phyloP scores from a whole-genome alignment of 805 yeast species.

The Isabelozyma pseudorhagii region DNA sequence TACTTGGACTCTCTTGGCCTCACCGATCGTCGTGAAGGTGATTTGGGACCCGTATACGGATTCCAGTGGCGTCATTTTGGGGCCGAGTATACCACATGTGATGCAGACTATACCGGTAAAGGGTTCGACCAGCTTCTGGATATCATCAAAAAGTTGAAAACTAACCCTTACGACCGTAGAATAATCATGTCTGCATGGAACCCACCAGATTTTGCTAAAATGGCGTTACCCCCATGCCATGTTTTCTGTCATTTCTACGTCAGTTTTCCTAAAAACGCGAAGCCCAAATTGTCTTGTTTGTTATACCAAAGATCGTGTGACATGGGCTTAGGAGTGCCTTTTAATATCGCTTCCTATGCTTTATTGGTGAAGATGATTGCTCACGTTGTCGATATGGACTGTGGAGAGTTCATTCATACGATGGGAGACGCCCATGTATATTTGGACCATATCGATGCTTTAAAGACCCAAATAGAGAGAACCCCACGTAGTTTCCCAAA shows the following conservation, averaged over 20 bases:
- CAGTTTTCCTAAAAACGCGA: slow-evolving; percentile 58
- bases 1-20: slow-evolving; percentile 83
- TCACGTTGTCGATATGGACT: slow-evolving; percentile 88
- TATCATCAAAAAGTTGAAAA: slow-evolving; percentile 74
- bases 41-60: slow-evolving; percentile 97
- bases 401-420: slow-evolving; percentile 93
- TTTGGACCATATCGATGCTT: slow-evolving; percentile 87
- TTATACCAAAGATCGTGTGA: slow-evolving; percentile 98
- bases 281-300: slow-evolving; percentile 76
- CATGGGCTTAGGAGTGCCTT: slow-evolving; percentile 99
- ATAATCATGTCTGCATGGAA: slow-evolving; percentile 98
- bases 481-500: slow-evolving; percentile 79
- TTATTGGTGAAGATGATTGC: slow-evolving; percentile 93
- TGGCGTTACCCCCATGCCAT: slow-evolving; percentile 99
- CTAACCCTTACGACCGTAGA: slow-evolving; percentile 91
- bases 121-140: slow-evolving; percentile 90
- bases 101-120: slow-evolving; percentile 79
- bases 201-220: slow-evolving; percentile 86
- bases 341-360: slow-evolving; percentile 96
- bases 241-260: slow-evolving; percentile 95
- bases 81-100: slow-evolving; percentile 84
- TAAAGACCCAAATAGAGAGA: slow-evolving; percentile 74
- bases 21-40: slow-evolving; percentile 81
- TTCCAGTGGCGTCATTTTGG: slow-evolving; percentile 99
- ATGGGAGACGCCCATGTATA: slow-evolving; percentile 97